A percentile compares a stretch with the other conserved stretches of the same genome.
phyloP scores from a whole-genome alignment of 2,329 filamentous ascomycete genomes.

The Lachnellula occidentalis region DNA sequence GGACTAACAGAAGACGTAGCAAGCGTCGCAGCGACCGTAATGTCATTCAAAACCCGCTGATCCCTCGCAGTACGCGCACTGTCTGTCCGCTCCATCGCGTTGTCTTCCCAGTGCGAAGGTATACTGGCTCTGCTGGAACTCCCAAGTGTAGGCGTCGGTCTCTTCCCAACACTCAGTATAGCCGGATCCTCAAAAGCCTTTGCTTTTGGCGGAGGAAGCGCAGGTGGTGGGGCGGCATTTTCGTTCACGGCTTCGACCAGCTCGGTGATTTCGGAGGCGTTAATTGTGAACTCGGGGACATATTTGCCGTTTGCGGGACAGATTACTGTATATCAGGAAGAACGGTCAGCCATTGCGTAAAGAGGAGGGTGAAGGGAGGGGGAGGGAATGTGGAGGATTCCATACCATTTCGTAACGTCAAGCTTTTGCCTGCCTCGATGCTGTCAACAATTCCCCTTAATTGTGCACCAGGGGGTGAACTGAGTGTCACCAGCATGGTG shows the following conservation, averaged over 20 bases:
- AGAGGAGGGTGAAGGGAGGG: neutral
- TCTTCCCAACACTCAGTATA: conserved; percentile 31
- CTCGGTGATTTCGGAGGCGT: conserved; percentile 29
- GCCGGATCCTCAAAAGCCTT: conserved; percentile 31
- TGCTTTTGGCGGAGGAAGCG: conserved; percentile 3
- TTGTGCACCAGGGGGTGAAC: conserved; percentile 30
- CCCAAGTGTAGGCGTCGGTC: conserved; percentile 26
- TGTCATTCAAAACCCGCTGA: conserved; percentile 18
- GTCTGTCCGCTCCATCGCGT: conserved; percentile 26
- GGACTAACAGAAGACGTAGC: conserved; percentile 40
- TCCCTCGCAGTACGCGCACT: conserved; percentile 22
- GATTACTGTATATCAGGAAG: conserved; percentile 19
- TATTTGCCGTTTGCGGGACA: conserved; percentile 29
- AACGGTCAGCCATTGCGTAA: neutral
- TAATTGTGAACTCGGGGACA: conserved; percentile 29
- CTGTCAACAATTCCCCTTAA: conserved; percentile 29
- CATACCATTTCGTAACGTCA: conserved; percentile 32
- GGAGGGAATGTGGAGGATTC: neutral
- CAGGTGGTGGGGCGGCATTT: conserved; percentile 15
- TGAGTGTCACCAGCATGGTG: conserved; percentile 34
- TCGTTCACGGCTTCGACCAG: conserved; percentile 29
- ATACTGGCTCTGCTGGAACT: conserved; percentile 4
- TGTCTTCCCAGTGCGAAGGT: conserved; percentile 29
- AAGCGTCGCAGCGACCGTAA: conserved; percentile 35
- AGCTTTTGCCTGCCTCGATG: conserved; percentile 30